Evolutionary conservation across 495 filamentous ascomycete species (phyloP).

Genomic region (Penicillium coprophilum): DNA sequence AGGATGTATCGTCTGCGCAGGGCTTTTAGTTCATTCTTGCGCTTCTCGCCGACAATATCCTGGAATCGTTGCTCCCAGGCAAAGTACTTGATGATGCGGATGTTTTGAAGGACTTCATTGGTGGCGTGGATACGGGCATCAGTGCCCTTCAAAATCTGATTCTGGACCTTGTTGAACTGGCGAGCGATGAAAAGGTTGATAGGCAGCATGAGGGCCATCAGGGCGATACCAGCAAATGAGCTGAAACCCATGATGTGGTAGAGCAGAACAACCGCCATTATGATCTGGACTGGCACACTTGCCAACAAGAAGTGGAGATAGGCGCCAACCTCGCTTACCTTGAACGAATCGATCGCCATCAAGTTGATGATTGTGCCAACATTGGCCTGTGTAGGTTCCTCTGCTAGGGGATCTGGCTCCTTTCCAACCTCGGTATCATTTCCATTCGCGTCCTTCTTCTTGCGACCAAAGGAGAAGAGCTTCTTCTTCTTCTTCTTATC

Average conservation of each 20-base stretch:
- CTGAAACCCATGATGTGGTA: slow-evolving; percentile 89
- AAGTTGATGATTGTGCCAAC: slow-evolving; percentile 96
- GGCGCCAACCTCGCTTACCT: slow-evolving; percentile 87
- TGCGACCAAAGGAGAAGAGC: slow-evolving; percentile 56
- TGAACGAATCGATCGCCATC: slow-evolving; percentile 99
- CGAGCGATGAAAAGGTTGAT: slow-evolving; percentile 84
- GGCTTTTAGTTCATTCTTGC: slow-evolving; percentile 72
- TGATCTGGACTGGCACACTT: slow-evolving; percentile 77
- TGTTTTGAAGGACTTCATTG: slow-evolving; percentile 96
- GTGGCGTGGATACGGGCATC: slow-evolving; percentile 96
- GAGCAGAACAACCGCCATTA: slow-evolving; percentile 71
- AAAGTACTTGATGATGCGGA: slow-evolving; percentile 99
- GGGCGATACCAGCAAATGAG: slow-evolving; percentile 88
- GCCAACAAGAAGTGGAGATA: slow-evolving; percentile 92
- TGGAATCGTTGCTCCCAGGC: slow-evolving; percentile 96
- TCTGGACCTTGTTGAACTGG: slow-evolving; percentile 80
- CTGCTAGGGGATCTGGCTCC: slow-evolving; percentile 40
- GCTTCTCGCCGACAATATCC: slow-evolving; percentile 83
- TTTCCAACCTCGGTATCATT: slow-evolving; percentile 34
- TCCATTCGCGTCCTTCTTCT: slow-evolving; percentile 47
- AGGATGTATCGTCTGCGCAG: slow-evolving; percentile 81
- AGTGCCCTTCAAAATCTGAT: slow-evolving; percentile 87
- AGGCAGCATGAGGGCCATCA: slow-evolving; percentile 87
- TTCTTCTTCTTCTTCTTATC: slow-evolving; percentile 56
- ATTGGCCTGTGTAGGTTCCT: slow-evolving; percentile 70